phyloP scores from a whole-genome alignment of 1,284 basidiomycete species.

The Jaminaea rosea region DNA sequence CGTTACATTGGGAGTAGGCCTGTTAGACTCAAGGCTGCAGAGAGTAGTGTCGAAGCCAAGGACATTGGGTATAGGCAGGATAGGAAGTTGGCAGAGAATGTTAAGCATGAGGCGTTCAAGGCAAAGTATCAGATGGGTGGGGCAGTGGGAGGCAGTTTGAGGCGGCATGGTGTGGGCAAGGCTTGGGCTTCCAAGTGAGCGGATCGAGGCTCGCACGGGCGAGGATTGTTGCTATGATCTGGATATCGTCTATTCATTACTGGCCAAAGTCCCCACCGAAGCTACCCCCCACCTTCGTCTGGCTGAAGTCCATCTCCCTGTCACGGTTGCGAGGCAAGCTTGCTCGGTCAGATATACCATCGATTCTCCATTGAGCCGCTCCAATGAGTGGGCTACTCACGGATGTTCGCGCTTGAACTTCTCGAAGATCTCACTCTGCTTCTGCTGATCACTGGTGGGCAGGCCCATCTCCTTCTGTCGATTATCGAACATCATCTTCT shows the following conservation, averaged over 20 bases:
- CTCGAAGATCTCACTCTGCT: conserved; percentile 22
- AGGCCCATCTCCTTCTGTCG: conserved; percentile 96
- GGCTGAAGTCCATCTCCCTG: conserved; percentile 13
- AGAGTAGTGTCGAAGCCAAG: conserved; percentile 30
- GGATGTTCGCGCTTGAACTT: conserved; percentile 7
- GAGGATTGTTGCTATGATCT: no score
- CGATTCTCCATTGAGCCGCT: neutral
- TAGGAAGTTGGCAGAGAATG: conserved; percentile 29
- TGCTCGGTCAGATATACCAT: neutral
- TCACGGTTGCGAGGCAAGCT: neutral
- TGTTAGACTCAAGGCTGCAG: conserved; percentile 41
- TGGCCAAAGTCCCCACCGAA: neutral
- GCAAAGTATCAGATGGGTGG: conserved; percentile 42
- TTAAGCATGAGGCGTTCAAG: conserved; percentile 26
- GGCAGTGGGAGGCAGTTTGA: conserved; percentile 32
- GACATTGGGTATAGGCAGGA: conserved; percentile 44
- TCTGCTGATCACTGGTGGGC: conserved; percentile 50
- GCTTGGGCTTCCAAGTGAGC: conserved; percentile 23
- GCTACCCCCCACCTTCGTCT: conserved; percentile 5
- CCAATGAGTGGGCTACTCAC: no score
- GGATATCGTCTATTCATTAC: no score
- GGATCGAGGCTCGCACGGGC: no score
- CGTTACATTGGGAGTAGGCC: conserved; percentile 45
- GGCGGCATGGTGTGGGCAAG: conserved; percentile 19
- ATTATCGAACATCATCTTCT: conserved; percentile 99